These are phyloP conservation scores for Alternaria longipes DNA, from an alignment of 2,329 filamentous ascomycete species.

Conservation along the genomic window DNA sequence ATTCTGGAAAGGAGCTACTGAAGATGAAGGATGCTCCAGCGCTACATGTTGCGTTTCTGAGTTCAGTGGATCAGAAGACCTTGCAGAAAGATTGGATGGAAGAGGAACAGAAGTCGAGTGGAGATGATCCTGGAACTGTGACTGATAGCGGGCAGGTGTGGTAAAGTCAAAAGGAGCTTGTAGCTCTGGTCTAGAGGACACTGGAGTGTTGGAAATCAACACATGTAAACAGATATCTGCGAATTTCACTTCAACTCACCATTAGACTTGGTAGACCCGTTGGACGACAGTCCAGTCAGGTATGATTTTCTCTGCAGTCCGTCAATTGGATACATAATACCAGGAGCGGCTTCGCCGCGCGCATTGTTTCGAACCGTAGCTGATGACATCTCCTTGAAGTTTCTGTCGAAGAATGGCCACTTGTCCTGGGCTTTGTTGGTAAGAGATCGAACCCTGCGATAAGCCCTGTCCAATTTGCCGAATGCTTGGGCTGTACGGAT, in stretches of 20 bases:
- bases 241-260: slow-evolving; percentile 4
- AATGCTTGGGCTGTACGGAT: slow-evolving; percentile 37
- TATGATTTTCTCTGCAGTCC: neutral
- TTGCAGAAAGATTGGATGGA: neutral
- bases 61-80: neutral
- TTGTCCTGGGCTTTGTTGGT: slow-evolving; percentile 44
- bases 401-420: slow-evolving; percentile 43
- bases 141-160: neutral
- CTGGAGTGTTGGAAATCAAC: neutral
- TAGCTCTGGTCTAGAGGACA: neutral
- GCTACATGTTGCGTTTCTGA: neutral
- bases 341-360: slow-evolving; percentile 24
- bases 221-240: neutral
- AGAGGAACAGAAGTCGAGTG: slow-evolving; percentile 6
- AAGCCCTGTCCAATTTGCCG: slow-evolving; percentile 37
- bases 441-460: slow-evolving; percentile 38
- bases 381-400: slow-evolving; percentile 35
- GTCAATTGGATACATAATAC: slow-evolving; percentile 14
- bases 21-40: neutral
- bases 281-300: neutral
- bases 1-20: neutral
- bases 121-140: neutral
- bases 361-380: slow-evolving; percentile 30
- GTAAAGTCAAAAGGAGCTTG: slow-evolving; percentile 14
- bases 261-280: neutral